Evolutionary conservation across 2,329 filamentous ascomycete genomes (phyloP), one percentile per base, ranked within the genome.

Genomic region (Plectosphaerella cucumerina): DNA sequence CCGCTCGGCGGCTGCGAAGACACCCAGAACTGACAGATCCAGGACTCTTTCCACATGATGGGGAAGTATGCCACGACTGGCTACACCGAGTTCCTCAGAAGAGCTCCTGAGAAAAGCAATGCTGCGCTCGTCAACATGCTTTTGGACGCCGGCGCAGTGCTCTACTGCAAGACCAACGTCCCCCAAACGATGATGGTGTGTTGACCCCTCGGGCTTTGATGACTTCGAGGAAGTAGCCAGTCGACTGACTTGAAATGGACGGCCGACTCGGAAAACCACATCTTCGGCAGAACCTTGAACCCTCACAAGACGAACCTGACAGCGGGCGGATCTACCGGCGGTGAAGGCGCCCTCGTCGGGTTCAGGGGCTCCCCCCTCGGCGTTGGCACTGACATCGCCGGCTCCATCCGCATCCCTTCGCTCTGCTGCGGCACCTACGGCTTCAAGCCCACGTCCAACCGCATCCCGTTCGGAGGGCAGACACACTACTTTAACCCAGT

Each of bases 151-250:
- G 86, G 86, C 1, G 85, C 85, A 1, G 74, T 89, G 0, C 67
- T 86, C n/a, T 86, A 88, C 56, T 76, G 80, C 56, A 89, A 89
- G 66, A 89, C 86, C 1, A 88, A 87, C 58, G 71, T 89, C 2
- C 85, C 86, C 1, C 79, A 83, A 54, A 79, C 78, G 0, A 64
- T 82, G 51, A 70, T 71, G 58, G 72, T 69, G 9, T 4, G 54
- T n/a, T n/a, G n/a, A n/a, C 34, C 17, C 12, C n/a, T 6, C 35
- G 8, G 41, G 6, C 10, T 26, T 10, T 8, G 20, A 6, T 21
- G 20, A 42, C 22, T 20, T 18, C 14, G 14, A 17, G 34, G 20
- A 9, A 23, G 26, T 37, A 48, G 43, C 6, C 26, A 6, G 14
- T 9, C n/a, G 10, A 41, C 12, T 31, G 14, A 37, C 35, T 6